These are phyloP conservation scores for Leptographium lundbergii DNA, from an alignment of 2,329 filamentous ascomycete genomes.

Conservation along the genomic window DNA sequence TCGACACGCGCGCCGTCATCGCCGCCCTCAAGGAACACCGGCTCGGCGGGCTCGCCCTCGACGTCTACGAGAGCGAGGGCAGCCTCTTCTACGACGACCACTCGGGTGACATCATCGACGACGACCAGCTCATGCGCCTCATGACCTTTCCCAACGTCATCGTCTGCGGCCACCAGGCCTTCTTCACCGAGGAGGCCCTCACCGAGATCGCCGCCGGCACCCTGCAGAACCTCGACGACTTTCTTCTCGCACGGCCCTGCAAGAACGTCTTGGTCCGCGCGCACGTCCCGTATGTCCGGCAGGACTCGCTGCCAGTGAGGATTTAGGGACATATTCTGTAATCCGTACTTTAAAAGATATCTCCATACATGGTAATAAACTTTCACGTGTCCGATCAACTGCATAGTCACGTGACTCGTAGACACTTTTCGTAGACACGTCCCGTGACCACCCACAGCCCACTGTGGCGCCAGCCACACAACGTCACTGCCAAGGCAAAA, in stretches of 20 bases:
- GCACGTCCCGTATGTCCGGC: conserved; percentile 9
- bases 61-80: conserved; percentile 57
- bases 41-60: conserved; percentile 50
- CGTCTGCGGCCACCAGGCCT: conserved; percentile 55
- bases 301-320: conserved; percentile 21
- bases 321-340: conserved; percentile 14
- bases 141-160: conserved; percentile 58
- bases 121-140: conserved; percentile 52
- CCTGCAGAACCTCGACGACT: conserved; percentile 40
- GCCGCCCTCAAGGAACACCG: conserved; percentile 45
- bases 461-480: not conserved
- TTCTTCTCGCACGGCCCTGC: conserved; percentile 21
- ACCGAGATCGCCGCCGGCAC: conserved; percentile 50
- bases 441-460: too few relatives aligned
- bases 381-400: too few relatives aligned
- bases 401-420: too few relatives aligned
- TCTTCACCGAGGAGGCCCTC: conserved; percentile 55
- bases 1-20: conserved; percentile 48
- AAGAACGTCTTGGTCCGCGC: conserved; percentile 23
- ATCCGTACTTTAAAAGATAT: too few relatives aligned
- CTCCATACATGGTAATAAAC: too few relatives aligned
- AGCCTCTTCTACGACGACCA: conserved; percentile 53
- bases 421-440: too few relatives aligned
- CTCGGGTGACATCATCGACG: conserved; percentile 50
- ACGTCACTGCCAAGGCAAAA: not conserved